Percentiles rank a stretch among this genome's conserved stretches.
Conservation (phyloP, 2,329 filamentous ascomycete genomes). For the Arachnopeziza araneosa region DNA sequence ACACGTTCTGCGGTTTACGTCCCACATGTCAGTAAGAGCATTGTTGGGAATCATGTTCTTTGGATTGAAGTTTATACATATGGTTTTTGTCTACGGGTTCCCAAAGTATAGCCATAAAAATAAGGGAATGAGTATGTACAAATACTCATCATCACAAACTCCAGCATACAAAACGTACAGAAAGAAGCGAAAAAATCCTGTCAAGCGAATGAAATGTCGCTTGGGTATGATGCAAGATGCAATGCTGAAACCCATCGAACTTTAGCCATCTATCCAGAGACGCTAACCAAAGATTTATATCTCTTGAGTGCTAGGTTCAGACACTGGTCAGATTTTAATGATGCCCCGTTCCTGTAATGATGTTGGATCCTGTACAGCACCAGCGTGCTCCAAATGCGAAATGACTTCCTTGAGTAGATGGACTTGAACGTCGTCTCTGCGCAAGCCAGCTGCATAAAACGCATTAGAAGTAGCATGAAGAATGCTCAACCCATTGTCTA, state of each 20-base stretch:
- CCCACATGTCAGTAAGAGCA: too few relatives aligned
- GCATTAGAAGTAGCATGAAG: constrained; percentile 7
- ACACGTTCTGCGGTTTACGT: too few relatives aligned
- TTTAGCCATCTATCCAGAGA: neutral
- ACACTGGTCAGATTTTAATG: neutral
- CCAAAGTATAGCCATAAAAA: too few relatives aligned
- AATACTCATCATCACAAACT: neutral
- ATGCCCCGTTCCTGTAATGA: constrained; percentile 5
- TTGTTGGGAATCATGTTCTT: too few relatives aligned
- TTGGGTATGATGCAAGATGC: neutral
- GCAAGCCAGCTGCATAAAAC: neutral
- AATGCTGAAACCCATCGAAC: neutral
- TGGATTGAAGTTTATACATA: too few relatives aligned
- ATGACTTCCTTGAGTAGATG: constrained; percentile 5
- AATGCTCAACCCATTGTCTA: constrained; percentile 3
- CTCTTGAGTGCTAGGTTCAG: neutral
- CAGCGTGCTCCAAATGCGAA: constrained; percentile 9
- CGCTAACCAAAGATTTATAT: neutral
- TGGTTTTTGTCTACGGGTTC: too few relatives aligned
- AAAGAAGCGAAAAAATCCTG: neutral
- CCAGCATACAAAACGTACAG: neutral
- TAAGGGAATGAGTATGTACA: too few relatives aligned
- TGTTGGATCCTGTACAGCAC: constrained; percentile 7
- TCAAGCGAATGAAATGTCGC: neutral
- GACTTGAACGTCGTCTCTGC: constrained; percentile 3